A percentile compares a stretch with the other conserved stretches of the same genome.
Conservation (phyloP, 306 rosid genomes). For the Dryas drummondii region DNA sequence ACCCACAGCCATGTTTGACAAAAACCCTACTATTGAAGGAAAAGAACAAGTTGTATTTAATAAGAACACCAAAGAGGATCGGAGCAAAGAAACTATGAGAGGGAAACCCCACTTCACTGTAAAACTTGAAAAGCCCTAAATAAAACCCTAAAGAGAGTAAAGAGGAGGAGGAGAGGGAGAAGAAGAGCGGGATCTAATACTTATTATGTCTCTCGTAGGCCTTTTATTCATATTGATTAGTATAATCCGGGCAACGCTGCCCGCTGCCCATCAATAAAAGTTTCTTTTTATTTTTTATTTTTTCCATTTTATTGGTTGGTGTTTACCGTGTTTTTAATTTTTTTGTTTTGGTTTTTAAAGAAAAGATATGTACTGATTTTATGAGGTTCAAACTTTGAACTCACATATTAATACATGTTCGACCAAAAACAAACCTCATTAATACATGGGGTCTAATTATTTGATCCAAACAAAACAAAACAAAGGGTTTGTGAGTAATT, state of each 20-base stretch:
- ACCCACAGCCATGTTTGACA: not conserved
- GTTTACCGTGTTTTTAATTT: too few species aligned
- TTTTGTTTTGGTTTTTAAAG: too few species aligned
- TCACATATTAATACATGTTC: too few species aligned
- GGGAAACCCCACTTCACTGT: conserved; percentile 14
- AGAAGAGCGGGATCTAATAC: conserved; percentile 14
- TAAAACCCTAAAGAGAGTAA: conserved; percentile 19
- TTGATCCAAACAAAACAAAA: too few species aligned
- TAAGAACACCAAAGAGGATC: not conserved
- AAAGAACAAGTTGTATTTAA: not conserved
- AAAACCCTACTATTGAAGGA: not conserved
- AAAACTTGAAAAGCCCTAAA: conserved; percentile 21
- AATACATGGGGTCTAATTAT: too few species aligned
- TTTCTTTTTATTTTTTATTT: too few species aligned
- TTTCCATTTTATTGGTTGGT: too few species aligned
- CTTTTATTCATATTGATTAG: conserved; percentile 13
- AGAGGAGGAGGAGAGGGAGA: not conserved
- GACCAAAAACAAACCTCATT: too few species aligned
- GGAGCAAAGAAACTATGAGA: not conserved
- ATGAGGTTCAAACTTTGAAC: too few species aligned
- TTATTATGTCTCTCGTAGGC: not conserved
- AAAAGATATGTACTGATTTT: too few species aligned
- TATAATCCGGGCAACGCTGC: conserved; percentile 44
- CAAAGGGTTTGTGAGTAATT: too few species aligned
- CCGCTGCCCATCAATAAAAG: conserved; percentile 30